phyloP scores from a whole-genome alignment of 225 moss, liverwort and hornwort species.

The Pseudoscleropodium purum region DNA sequence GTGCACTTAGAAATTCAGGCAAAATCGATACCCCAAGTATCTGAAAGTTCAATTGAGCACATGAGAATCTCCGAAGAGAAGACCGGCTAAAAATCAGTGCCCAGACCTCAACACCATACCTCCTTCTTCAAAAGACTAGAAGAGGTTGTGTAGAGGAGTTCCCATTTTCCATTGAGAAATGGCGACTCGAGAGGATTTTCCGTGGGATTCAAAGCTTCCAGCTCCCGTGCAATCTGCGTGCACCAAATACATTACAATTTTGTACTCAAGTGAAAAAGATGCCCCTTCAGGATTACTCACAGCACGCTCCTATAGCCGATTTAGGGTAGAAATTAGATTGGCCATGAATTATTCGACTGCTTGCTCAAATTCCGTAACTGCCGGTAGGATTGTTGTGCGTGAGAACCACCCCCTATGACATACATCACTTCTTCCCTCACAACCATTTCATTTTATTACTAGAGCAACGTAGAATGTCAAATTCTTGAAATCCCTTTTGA shows the following conservation, averaged over 20 bases:
- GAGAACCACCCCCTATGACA: neutral
- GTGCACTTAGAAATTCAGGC: neutral
- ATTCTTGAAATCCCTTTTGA: neutral
- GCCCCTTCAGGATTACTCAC: neutral
- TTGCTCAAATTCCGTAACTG: neutral
- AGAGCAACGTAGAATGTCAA: neutral
- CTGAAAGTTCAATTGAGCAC: neutral
- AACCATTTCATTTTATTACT: neutral
- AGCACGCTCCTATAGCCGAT: neutral
- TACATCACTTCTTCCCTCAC: neutral
- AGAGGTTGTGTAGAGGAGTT: constrained; percentile 85
- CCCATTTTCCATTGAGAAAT: constrained; percentile 81
- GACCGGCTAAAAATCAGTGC: neutral
- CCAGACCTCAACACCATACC: constrained; percentile 17
- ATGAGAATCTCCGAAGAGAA: neutral
- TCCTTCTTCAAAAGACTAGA: constrained; percentile 51
- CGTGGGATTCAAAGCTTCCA: constrained; percentile 78
- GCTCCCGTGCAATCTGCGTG: constrained; percentile 53
- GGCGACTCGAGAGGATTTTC: constrained; percentile 64
- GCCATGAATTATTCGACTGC: neutral
- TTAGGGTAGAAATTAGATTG: neutral
- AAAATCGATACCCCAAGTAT: neutral
- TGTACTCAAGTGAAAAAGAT: neutral
- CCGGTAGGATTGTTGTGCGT: neutral
- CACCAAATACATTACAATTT: neutral